Evolutionary conservation across 202 grass and related monocot species (phyloP).

Genomic region (Setaria viridis): DNA sequence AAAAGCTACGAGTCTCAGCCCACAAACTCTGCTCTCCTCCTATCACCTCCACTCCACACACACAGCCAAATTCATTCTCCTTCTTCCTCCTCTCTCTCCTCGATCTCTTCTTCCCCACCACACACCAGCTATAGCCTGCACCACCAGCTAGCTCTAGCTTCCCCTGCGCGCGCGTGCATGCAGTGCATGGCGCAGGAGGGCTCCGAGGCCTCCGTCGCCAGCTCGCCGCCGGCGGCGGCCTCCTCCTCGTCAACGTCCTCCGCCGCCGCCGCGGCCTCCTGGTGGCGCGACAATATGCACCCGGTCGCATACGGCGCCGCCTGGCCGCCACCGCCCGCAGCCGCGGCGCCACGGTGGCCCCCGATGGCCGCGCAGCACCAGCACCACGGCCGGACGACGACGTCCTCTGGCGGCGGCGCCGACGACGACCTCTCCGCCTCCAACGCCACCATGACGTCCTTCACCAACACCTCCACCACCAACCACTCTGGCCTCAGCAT

Average conservation of each 20-base stretch:
- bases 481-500: conserved; percentile 73
- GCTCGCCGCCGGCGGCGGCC: conserved; percentile 49
- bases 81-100: too few species aligned
- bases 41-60: too few species aligned
- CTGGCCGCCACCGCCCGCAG: conserved; percentile 37
- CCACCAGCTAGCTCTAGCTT: background rate
- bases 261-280: background rate
- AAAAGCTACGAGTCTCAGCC: too few species aligned
- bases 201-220: conserved; percentile 77
- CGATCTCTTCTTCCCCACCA: too few species aligned
- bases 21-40: too few species aligned
- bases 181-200: conserved; percentile 77
- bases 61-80: too few species aligned
- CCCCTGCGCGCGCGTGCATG: conserved; percentile 26
- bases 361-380: conserved; percentile 24
- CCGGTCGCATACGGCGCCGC: background rate
- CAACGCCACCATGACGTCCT: conserved; percentile 65
- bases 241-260: conserved; percentile 43
- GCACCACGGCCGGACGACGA: conserved; percentile 37
- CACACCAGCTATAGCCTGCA: background rate
- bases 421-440: conserved; percentile 53
- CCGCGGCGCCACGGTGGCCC: conserved; percentile 33
- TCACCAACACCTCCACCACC: conserved; percentile 59
- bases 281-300: conserved; percentile 59
- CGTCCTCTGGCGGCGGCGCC: conserved; percentile 41